These are phyloP conservation scores for Drechslerella coelobrocha DNA, from an alignment of 2,329 filamentous ascomycete species.

Conservation along the genomic window DNA sequence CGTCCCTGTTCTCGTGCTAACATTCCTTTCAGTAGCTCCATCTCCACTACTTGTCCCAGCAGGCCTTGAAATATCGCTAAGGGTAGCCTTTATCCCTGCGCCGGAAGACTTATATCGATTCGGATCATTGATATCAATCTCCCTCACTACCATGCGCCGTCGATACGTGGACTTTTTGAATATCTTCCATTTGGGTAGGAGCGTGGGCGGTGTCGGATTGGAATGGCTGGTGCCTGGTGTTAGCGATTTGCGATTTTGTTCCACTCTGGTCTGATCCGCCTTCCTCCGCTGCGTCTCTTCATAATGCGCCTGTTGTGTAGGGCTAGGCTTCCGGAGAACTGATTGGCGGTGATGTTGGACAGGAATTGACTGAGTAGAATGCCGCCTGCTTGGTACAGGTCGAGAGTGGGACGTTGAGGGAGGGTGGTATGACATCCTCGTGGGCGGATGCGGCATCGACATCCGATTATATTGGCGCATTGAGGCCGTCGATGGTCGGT, in stretches of 20 bases:
- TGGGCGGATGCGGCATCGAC: slow-evolving; percentile 27
- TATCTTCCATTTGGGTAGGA: slow-evolving; percentile 41
- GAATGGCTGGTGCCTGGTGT: slow-evolving; percentile 25
- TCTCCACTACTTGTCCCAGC: slow-evolving; percentile 13
- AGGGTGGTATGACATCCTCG: slow-evolving; percentile 31
- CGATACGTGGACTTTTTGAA: slow-evolving; percentile 45
- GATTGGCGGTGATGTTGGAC: slow-evolving; percentile 23
- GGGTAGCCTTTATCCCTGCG: slow-evolving; percentile 14
- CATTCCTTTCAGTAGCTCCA: background rate
- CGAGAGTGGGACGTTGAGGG: slow-evolving; percentile 36
- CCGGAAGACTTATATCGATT: slow-evolving; percentile 28
- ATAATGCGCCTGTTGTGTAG: slow-evolving; percentile 23
- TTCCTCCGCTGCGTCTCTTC: slow-evolving; percentile 27
- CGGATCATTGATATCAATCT: slow-evolving; percentile 47
- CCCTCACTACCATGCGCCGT: slow-evolving; percentile 39
- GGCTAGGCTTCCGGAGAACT: slow-evolving; percentile 34
- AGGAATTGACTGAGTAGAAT: slow-evolving; percentile 42
- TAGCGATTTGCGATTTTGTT: slow-evolving; percentile 27
- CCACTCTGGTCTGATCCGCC: slow-evolving; percentile 16
- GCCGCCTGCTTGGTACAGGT: slow-evolving; percentile 24
- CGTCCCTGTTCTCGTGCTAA: slow-evolving; percentile 23
- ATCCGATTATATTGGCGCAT: slow-evolving; percentile 23
- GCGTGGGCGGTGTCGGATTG: slow-evolving; percentile 5
- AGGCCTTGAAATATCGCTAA: slow-evolving; percentile 14
- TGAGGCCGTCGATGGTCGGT: slow-evolving; percentile 25